Conservation (phyloP, 768 basidiomycete species). For the Phaeotremella skinneri region DNA sequence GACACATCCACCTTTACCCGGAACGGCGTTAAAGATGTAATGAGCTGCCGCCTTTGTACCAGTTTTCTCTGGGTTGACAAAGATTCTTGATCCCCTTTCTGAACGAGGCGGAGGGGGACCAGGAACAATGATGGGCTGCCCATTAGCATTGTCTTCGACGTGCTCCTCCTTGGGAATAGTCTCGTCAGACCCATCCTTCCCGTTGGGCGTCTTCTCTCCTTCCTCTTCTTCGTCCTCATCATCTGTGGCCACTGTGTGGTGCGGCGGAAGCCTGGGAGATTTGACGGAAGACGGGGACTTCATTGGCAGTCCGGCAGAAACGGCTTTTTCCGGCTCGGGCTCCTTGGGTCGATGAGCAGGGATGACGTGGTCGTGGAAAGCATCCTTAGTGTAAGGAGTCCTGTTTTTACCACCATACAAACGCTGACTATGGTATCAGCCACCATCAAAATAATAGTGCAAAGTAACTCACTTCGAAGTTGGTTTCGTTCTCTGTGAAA, state of each 20-base stretch:
- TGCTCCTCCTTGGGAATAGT: constrained; percentile 31
- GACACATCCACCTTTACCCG: constrained; percentile 85
- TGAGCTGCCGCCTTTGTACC: constrained; percentile 95
- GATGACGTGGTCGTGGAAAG: constrained; percentile 97
- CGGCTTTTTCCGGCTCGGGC: constrained; percentile 33
- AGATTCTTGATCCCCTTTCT: constrained; percentile 53
- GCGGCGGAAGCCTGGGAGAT: constrained; percentile 35
- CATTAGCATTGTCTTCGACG: constrained; percentile 51
- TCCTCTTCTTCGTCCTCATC: constrained; percentile 51
- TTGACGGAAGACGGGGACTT: constrained; percentile 27
- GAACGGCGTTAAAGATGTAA: constrained; percentile 81
- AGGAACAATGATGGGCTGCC: constrained; percentile 51
- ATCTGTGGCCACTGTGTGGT: constrained; percentile 15
- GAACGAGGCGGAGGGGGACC: constrained; percentile 42
- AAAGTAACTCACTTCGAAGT: constrained; percentile 59
- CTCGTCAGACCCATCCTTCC: constrained; percentile 26
- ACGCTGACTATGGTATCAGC: constrained; percentile 53
- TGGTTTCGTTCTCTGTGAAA: constrained; percentile 97
- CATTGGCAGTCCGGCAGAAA: constrained; percentile 20
- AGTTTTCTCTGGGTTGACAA: constrained; percentile 77
- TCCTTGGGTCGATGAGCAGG: constrained; percentile 69
- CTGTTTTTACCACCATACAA: constrained; percentile 85
- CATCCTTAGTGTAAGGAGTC: constrained; percentile 85
- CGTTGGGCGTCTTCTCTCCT: constrained; percentile 14
- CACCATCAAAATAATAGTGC: neutral